Evolutionary conservation across 2,329 filamentous ascomycete species (phyloP).

Genomic region (Fusarium multiceps): DNA sequence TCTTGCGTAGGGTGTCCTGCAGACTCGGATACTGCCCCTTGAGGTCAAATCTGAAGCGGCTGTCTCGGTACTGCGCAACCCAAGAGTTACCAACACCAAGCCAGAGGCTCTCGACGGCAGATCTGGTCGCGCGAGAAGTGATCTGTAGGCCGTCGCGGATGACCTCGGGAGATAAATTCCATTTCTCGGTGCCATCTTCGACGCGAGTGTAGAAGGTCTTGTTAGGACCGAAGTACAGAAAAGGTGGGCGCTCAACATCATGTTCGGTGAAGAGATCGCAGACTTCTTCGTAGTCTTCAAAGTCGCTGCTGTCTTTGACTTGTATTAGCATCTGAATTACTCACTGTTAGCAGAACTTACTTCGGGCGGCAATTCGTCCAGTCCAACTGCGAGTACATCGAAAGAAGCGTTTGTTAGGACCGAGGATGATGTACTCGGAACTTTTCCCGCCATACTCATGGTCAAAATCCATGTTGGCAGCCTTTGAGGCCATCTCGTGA

Average conservation of each 20-base stretch:
- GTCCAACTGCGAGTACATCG: slow-evolving; percentile 31
- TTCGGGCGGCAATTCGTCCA: slow-evolving; percentile 29
- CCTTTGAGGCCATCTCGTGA: background rate
- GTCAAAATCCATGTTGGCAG: slow-evolving; percentile 10
- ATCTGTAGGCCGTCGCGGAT: slow-evolving; percentile 15
- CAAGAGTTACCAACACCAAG: slow-evolving; percentile 36
- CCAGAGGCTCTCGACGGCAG: slow-evolving; percentile 33
- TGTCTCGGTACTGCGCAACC: slow-evolving; percentile 40
- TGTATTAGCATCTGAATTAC: background rate
- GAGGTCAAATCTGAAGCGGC: slow-evolving; percentile 31
- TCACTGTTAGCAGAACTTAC: slow-evolving; percentile 1
- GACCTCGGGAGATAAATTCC: slow-evolving; percentile 20
- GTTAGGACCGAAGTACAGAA: slow-evolving; percentile 35
- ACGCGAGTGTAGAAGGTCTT: slow-evolving; percentile 37
- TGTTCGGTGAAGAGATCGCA: slow-evolving; percentile 28
- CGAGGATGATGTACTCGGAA: slow-evolving; percentile 37
- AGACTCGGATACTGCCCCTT: slow-evolving; percentile 25
- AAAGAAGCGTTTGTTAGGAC: slow-evolving; percentile 33
- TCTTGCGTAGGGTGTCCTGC: background rate
- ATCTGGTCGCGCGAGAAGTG: slow-evolving; percentile 5
- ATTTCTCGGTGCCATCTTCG: slow-evolving; percentile 29
- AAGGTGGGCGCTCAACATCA: slow-evolving; percentile 38
- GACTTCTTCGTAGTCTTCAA: slow-evolving; percentile 35
- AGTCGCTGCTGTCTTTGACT: slow-evolving; percentile 25
- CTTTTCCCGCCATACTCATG: slow-evolving; percentile 9